phyloP scores from a whole-genome alignment of 805 yeast genomes.

The Candida chauliodis region DNA sequence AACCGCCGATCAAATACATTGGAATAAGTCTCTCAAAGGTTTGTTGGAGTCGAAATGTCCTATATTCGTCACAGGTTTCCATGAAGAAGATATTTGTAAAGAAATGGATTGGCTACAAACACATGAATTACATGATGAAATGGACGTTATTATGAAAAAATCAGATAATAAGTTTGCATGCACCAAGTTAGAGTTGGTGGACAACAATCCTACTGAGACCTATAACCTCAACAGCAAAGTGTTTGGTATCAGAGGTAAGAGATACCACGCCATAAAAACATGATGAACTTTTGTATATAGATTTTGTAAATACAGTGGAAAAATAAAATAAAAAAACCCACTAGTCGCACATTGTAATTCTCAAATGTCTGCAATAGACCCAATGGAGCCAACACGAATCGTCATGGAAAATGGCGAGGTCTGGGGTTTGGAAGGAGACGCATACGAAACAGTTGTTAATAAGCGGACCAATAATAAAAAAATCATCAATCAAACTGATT shows the following conservation, averaged over 20 bases:
- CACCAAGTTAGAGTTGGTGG: constrained; percentile 93
- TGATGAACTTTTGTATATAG: constrained; percentile 3
- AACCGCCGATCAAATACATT: constrained; percentile 74
- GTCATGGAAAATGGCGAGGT: constrained; percentile 17
- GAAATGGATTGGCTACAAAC: constrained; percentile 73
- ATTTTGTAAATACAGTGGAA: background rate
- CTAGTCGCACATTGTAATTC: background rate
- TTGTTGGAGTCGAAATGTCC: constrained; percentile 92
- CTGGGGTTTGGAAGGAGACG: constrained; percentile 24
- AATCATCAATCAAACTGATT: constrained; percentile 24
- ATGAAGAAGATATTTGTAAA: constrained; percentile 62
- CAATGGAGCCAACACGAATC: constrained; percentile 20
- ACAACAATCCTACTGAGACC: constrained; percentile 86
- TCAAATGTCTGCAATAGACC: constrained; percentile 6
- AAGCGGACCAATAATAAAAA: constrained; percentile 5
- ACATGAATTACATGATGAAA: constrained; percentile 57
- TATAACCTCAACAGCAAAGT: constrained; percentile 88
- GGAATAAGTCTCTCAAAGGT: constrained; percentile 85
- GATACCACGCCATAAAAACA: constrained; percentile 76
- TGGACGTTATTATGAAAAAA: constrained; percentile 78
- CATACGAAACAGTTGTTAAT: constrained; percentile 19
- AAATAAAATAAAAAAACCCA: background rate
- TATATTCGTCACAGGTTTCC: constrained; percentile 85
- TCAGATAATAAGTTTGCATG: constrained; percentile 73
- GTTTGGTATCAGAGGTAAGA: constrained; percentile 92